phyloP scores from a whole-genome alignment of 1,284 basidiomycete genomes.

The Fomitopsis schrenkii region DNA sequence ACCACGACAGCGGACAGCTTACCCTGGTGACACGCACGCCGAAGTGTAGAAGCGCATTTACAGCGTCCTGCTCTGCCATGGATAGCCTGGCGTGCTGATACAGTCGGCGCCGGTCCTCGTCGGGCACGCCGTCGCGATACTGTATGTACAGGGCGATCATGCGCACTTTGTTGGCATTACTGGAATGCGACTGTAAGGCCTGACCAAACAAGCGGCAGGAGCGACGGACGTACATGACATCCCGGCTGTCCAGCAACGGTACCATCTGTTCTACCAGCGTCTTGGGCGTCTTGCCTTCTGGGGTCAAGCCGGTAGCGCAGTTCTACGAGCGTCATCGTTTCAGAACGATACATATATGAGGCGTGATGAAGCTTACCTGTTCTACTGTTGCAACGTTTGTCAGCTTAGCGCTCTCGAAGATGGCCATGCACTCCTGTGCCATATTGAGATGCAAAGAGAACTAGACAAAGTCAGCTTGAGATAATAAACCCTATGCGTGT shows the following conservation, averaged over 20 bases:
- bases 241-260: conserved; percentile 84
- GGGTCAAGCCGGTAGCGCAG: conserved; percentile 86
- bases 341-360: neutral
- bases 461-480: conserved; percentile 33
- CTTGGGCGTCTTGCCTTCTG: conserved; percentile 90
- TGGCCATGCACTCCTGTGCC: conserved; percentile 95
- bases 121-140: conserved; percentile 94
- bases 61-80: conserved; percentile 89
- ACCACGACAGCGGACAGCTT: neutral
- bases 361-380: conserved; percentile 53
- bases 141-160: conserved; percentile 97
- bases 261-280: conserved; percentile 98
- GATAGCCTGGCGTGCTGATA: conserved; percentile 96
- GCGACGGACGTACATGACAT: conserved; percentile 60
- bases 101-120: conserved; percentile 91
- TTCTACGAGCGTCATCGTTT: conserved; percentile 43
- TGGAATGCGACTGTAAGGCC: conserved; percentile 27
- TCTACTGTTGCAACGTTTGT: conserved; percentile 89
- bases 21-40: conserved; percentile 87
- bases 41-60: conserved; percentile 84
- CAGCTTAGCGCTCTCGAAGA: conserved; percentile 89
- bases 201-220: too few relatives aligned
- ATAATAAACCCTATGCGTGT: neutral
- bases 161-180: conserved; percentile 90
- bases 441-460: conserved; percentile 96